Base-by-base conservation (phyloP, 2,329 filamentous ascomycete genomes). In the Aspergillus carbonarius region DNA sequence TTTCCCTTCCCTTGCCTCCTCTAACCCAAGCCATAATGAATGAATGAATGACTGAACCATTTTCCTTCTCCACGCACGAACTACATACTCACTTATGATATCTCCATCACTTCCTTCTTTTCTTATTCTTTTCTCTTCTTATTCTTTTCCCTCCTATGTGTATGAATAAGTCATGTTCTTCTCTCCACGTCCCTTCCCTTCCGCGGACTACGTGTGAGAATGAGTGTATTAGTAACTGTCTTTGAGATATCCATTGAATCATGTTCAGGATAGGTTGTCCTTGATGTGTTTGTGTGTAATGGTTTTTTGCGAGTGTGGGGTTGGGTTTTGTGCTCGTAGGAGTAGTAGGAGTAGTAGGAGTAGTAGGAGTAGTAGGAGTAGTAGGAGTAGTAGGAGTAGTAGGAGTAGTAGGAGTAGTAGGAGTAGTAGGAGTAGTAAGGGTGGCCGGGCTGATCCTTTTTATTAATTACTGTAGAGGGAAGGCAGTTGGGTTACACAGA, bases 81-180 rank as follows among this genome's bases (percentile, higher is more conserved):
- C 17, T 20, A 34, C n/a, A 4, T 17, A 35, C 32, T 34, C 17
- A 23, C 17, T 55, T 25, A n/a, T 39, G 7, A 46, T 20, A 17
- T 18, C n/a, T 35, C 40, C 49, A 49, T 57, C 40, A 47, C 49
- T 52, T 44, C 52, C 34, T 49, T 30, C 60, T 55, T 58, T 50
- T 53, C 17, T 23, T n/a, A 49, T 58, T 48, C 13, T 27, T 48
- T 42, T 39, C 10, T 30, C 42, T 17, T 54, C 23, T 7, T 53
- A n/a, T 27, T 27, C 32, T 4, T 13, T 17, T 15, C 17, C 40
- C n/a, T 13, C 30, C 13, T 27, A 5, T 32, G 8, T 42, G 15
- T 27, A 15, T 34, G 18, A 46, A 25, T 34, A 17, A n/a, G 15
- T 12, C 9, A 15, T 4, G 3, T 17, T 35, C 27, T 39, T 55